These are phyloP conservation scores for Schizonepeta tenuifolia DNA, from an alignment of 257 asterid species.

Conservation along the genomic window DNA sequence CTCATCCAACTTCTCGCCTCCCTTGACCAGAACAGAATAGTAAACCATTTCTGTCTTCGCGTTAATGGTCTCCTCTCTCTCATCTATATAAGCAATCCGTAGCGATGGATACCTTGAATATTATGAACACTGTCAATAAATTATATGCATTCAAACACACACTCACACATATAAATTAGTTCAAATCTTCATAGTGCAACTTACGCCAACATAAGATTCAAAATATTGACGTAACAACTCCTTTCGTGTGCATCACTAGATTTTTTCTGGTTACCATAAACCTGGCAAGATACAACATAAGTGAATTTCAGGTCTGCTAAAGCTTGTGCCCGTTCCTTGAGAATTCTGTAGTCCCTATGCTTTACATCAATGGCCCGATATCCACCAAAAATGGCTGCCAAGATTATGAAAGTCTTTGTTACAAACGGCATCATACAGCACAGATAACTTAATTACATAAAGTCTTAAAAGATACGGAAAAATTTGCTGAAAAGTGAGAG, in stretches of 20 bases:
- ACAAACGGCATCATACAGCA: slow-evolving; percentile 8
- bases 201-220: slow-evolving; percentile 92
- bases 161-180: not conserved
- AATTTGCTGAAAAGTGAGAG: not conserved
- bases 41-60: slow-evolving; percentile 69
- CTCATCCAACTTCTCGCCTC: slow-evolving; percentile 95
- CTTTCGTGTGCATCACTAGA: slow-evolving; percentile 71
- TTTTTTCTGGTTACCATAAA: slow-evolving; percentile 94
- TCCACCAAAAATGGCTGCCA: slow-evolving; percentile 86
- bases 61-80: slow-evolving; percentile 67
- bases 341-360: slow-evolving; percentile 52
- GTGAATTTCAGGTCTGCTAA: slow-evolving; percentile 97
- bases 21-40: slow-evolving; percentile 96
- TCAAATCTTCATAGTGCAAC: slow-evolving; percentile 40
- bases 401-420: slow-evolving; percentile 15
- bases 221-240: slow-evolving; percentile 78
- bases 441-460: slow-evolving; percentile 5
- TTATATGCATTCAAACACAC: slow-evolving; percentile 4
- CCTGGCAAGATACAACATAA: slow-evolving; percentile 95
- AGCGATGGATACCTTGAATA: slow-evolving; percentile 84
- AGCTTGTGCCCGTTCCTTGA: slow-evolving; percentile 80
- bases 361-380: slow-evolving; percentile 67
- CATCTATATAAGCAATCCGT: slow-evolving; percentile 97
- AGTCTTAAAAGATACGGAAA: slow-evolving; percentile 12
- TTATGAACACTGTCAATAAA: slow-evolving; percentile 31